A percentile compares a stretch with the other conserved stretches of the same genome.
These are phyloP conservation scores for Polysphondylium violaceum DNA, from an alignment of 78 protist species.

Conservation along the genomic window DNA sequence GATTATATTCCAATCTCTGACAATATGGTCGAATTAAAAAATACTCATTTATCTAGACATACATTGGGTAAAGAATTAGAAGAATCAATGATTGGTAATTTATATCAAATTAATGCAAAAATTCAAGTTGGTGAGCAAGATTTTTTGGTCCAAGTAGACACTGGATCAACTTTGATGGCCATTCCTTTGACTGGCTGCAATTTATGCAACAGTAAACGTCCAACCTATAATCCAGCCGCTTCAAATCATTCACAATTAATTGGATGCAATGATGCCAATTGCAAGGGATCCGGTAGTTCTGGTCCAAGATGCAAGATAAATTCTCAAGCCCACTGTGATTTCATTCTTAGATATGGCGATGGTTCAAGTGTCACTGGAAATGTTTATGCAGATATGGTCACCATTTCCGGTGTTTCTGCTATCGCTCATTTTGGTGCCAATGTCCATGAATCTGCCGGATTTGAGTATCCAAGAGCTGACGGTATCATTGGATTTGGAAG, in stretches of 20 bases:
- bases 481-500: constrained; percentile 79
- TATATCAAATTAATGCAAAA: constrained; percentile 44
- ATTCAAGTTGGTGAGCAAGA: constrained; percentile 11
- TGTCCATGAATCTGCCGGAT: constrained; percentile 25
- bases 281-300: constrained; percentile 61
- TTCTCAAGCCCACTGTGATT: constrained; percentile 36
- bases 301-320: constrained; percentile 46
- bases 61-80: neutral
- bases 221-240: constrained; percentile 26
- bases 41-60: no score
- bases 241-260: neutral
- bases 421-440: constrained; percentile 60
- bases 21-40: no score
- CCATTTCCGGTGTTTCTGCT: constrained; percentile 21
- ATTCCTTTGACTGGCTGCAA: constrained; percentile 53
- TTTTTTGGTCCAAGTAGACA: constrained; percentile 51
- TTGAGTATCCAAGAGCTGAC: constrained; percentile 79
- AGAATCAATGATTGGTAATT: constrained; percentile 16
- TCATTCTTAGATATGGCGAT: constrained; percentile 54
- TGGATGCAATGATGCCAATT: neutral
- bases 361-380: constrained; percentile 56
- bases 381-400: constrained; percentile 25
- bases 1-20: no score
- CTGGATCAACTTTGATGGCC: constrained; percentile 61
- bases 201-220: constrained; percentile 1